These are phyloP conservation scores for Pilaira anomala DNA, from an alignment of 192 early-diverging fungal genomes.

Conservation along the genomic window DNA sequence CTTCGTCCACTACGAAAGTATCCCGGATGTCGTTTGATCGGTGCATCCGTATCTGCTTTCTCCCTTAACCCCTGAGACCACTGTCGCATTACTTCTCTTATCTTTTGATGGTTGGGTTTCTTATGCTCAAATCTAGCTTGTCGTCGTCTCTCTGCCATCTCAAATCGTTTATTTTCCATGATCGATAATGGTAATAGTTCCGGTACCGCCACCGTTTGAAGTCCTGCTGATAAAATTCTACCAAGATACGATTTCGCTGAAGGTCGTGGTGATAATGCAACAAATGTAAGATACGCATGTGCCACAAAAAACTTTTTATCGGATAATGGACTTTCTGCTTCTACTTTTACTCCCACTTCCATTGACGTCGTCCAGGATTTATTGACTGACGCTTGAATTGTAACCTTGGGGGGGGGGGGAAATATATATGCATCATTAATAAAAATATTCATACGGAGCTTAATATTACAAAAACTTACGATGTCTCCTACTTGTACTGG, in stretches of 20 bases:
- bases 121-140: conserved; percentile 37
- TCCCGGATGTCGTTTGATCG: conserved; percentile 26
- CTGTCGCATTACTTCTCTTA: conserved; percentile 40
- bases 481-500: conserved; percentile 63
- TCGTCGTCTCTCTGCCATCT: conserved; percentile 55
- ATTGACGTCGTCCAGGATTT: conserved; percentile 68
- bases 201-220: conserved; percentile 43
- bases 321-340: conserved; percentile 59
- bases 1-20: neutral
- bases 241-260: conserved; percentile 28
- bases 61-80: conserved; percentile 42
- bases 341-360: conserved; percentile 66
- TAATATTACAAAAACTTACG: conserved; percentile 17
- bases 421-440: neutral
- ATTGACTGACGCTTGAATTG: conserved; percentile 63
- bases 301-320: conserved; percentile 55
- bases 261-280: conserved; percentile 40
- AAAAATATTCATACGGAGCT: neutral
- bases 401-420: too few relatives aligned
- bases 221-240: conserved; percentile 6
- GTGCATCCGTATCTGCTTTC: conserved; percentile 19
- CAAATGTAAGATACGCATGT: conserved; percentile 69
- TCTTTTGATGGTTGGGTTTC: conserved; percentile 23
- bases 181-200: conserved; percentile 46
- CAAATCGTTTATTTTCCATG: conserved; percentile 52